Base-by-base conservation (phyloP, 2,329 filamentous ascomycete genomes). In the Venturia effusa region DNA sequence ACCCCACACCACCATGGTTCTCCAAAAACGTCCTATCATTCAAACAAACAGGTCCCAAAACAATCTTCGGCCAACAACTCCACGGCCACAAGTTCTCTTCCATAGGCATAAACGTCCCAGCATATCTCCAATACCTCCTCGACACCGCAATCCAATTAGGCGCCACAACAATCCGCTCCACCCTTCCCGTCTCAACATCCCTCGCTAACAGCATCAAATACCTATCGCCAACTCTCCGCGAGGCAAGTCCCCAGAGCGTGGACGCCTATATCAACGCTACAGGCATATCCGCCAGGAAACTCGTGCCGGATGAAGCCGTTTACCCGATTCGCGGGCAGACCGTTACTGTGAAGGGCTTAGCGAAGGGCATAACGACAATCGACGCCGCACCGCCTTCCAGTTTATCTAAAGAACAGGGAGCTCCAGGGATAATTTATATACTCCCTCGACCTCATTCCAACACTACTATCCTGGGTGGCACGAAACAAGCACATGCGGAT, bases 261-360 rank as follows among this genome's bases (percentile, higher is more conserved):
- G 30, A 64, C 22, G 69, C 72, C 0, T 74, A 78, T 54, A 68
- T 81, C 39, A 81, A 81, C 64, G 75, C 74, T 40, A 76, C 74
- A 1, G 79, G 79, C 8, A 68, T 81, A 3, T 71, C 70, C 4
- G 77, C 79, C 1, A 64, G 65, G 39, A 67, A 68, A 30, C 70
- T 81, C 11, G 73, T 76, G 13, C 67, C 68, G 0, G 74, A 77
- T 64, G 64, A 67, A 0, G 66, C 63, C 1, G 68, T 80, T 61
- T 75, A 73, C 65, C 78, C 79, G 0, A 74, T 79, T 48, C 69
- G 76, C 15, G 79, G 79, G 5, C 78, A 80, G 66, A 80, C 78
- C 0, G 71, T 80, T 1, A 68, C 80, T 1, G 78, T 80, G 1
- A 74, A 72, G 61, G 77, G 78, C 15, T 73, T 77, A 66, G 75